Evolutionary conservation across 2,329 filamentous ascomycete genomes (phyloP).

Genomic region (Botrytis pseudocinerea): DNA sequence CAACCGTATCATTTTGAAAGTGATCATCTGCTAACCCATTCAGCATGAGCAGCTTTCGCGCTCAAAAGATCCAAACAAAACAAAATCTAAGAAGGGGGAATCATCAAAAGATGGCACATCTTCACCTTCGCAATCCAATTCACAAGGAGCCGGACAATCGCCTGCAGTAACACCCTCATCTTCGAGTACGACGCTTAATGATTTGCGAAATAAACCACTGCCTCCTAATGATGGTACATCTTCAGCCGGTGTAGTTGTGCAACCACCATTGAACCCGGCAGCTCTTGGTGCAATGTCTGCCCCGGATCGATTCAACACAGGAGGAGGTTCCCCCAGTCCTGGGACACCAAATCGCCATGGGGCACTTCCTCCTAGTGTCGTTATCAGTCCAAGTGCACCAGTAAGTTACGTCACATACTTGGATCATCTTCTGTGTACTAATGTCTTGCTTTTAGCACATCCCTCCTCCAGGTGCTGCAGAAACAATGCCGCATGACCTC

Average conservation of each 20-base stretch:
- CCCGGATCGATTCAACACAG: constrained; percentile 48
- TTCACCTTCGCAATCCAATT: constrained; percentile 62
- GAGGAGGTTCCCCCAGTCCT: constrained; percentile 44
- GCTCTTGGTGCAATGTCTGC: constrained; percentile 36
- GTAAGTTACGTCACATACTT: constrained; percentile 55
- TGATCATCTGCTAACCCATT: constrained; percentile 48
- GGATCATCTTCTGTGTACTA: constrained; percentile 11
- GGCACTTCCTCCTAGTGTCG: constrained; percentile 77
- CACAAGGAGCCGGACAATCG: constrained; percentile 59
- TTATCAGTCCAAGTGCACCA: constrained; percentile 92
- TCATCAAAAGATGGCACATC: constrained; percentile 72
- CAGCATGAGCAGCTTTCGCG: constrained; percentile 84
- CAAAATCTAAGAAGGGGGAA: constrained; percentile 71
- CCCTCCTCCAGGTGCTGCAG: constrained; percentile 86
- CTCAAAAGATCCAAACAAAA: constrained; percentile 82
- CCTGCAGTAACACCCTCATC: constrained; percentile 77
- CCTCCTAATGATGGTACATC: constrained; percentile 53
- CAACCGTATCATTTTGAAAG: constrained; percentile 6
- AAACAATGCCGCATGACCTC: constrained; percentile 97
- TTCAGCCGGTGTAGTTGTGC: constrained; percentile 29
- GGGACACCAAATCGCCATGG: constrained; percentile 65
- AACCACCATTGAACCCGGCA: constrained; percentile 38
- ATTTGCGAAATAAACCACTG: constrained; percentile 79
- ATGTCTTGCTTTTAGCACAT: constrained; percentile 63
- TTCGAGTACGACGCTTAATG: constrained; percentile 83